These are phyloP conservation scores for Hypoxylon sp. DNA, from an alignment of 2,329 filamentous ascomycete species.

Conservation along the genomic window DNA sequence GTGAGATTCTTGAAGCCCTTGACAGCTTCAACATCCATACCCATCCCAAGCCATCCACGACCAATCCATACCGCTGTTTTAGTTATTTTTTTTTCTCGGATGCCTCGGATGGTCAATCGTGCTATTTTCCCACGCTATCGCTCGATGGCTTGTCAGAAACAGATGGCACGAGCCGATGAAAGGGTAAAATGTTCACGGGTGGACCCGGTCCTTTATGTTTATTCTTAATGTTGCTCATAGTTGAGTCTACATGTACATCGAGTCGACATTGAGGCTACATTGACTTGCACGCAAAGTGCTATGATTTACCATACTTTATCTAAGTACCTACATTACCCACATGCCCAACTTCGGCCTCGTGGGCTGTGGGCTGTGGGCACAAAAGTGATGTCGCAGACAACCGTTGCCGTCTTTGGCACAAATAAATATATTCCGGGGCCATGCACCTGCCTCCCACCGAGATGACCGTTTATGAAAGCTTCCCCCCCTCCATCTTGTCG, in stretches of 20 bases:
- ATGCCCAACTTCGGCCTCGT: constrained; percentile 28
- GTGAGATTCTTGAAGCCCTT: constrained; percentile 35
- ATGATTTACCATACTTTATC: constrained; percentile 7
- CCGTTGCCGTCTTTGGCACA: constrained; percentile 9
- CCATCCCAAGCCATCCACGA: constrained; percentile 2
- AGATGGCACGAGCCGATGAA: constrained; percentile 38
- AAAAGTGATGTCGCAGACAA: constrained; percentile 17
- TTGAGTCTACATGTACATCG: constrained; percentile 6
- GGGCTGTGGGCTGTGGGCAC: constrained; percentile 20
- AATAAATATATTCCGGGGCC: constrained; percentile 35
- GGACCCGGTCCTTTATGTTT: constrained; percentile 31
- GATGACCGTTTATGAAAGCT: constrained; percentile 36
- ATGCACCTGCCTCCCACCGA: constrained; percentile 29
- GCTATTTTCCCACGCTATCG: constrained; percentile 43
- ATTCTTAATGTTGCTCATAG: constrained; percentile 9
- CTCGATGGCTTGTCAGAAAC: constrained; percentile 37
- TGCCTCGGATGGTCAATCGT: constrained; percentile 43
- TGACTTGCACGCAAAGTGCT: constrained; percentile 5
- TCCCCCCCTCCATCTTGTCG: constrained; percentile 21
- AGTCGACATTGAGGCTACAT: neutral
- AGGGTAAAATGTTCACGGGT: constrained; percentile 28
- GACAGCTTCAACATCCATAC: constrained; percentile 36
- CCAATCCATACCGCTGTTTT: constrained; percentile 40
- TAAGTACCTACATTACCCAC: constrained; percentile 20
- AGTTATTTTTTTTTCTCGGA: constrained; percentile 33